Conservation (phyloP, 2,329 filamentous ascomycete species). For the Verticillium nubilum region DNA sequence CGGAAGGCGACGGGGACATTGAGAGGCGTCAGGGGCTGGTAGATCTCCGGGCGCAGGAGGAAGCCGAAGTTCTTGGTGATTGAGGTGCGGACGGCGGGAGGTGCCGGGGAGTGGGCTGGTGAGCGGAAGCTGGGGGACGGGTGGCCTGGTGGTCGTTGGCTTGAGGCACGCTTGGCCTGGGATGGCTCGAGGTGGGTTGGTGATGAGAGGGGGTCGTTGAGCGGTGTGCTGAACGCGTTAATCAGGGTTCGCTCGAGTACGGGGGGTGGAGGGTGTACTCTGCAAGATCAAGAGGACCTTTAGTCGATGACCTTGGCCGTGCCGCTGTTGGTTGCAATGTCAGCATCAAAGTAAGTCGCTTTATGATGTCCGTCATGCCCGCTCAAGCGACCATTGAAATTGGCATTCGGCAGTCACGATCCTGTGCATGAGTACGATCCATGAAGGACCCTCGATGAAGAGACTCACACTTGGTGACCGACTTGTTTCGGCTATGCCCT, state of each 20-base stretch:
- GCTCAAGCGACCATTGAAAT: not conserved
- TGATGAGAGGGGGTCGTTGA: slow-evolving; percentile 13
- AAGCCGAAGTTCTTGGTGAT: slow-evolving; percentile 71
- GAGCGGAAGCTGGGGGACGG: slow-evolving; percentile 17
- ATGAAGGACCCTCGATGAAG: not conserved
- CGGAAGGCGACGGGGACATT: slow-evolving; percentile 62
- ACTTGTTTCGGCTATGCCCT: slow-evolving; percentile 31
- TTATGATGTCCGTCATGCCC: not conserved
- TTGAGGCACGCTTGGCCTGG: slow-evolving; percentile 13
- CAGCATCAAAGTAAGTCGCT: not conserved
- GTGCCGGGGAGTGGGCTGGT: slow-evolving; percentile 24
- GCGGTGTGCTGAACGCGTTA: slow-evolving; percentile 12
- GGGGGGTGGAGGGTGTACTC: slow-evolving; percentile 47
- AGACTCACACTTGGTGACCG: slow-evolving; percentile 28
- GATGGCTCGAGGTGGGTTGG: slow-evolving; percentile 9
- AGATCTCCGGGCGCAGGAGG: slow-evolving; percentile 73
- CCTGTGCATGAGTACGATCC: not conserved
- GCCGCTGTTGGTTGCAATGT: slow-evolving; percentile 31
- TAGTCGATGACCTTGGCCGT: slow-evolving; percentile 65
- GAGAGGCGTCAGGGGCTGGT: slow-evolving; percentile 69
- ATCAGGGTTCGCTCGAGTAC: slow-evolving; percentile 20
- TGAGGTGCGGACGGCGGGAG: slow-evolving; percentile 23
- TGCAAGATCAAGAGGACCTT: slow-evolving; percentile 69
- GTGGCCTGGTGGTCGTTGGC: slow-evolving; percentile 11
- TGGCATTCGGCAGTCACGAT: not conserved